Base-by-base conservation (phyloP, 345 rosid species). In the Syzygium aromaticum region DNA sequence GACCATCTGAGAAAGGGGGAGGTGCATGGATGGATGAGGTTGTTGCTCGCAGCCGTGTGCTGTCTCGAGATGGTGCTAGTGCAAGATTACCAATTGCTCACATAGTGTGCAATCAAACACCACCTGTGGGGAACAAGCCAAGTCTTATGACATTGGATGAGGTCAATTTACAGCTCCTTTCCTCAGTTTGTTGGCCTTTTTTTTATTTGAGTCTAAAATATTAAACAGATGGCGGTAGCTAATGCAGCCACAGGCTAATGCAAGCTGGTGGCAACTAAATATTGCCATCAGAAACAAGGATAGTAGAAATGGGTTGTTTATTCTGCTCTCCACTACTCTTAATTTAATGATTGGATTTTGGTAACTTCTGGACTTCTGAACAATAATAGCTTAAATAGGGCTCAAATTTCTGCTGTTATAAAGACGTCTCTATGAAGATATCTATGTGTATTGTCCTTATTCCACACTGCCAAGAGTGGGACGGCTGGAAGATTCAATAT, bases 11-110 rank as follows among this genome's bases (percentile, higher is more conserved):
- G 87, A 97, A 97, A 90, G 90, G 87, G 83, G 98, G 91, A 30
- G 99, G 97, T 77, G 99, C 99, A 80, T 97, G 99, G 98, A 95
- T 95, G 98, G 93, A 90, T 88, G 98, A 94, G 89, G 98, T 96
- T 67, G 89, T 96, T 90, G 88, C 92, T 54, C 93, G 96, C 84
- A 97, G 99, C 90, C 94, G 92, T 54, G 94, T 95, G 73, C 19
- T 95, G 90, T 92, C 97, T 84, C 90, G 85, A 53, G 92, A 91
- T 87, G 95, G 94, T 77, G 87, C 89, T 56, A n/a, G 88, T 7
- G 86, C 92, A 4, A 93, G 96, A 92, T 92, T 95, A 67, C 97
- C 96, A 87, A 90, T 97, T 88, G 95, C 98, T 25, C 94, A 94
- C 90, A 94, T 97, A 97, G 98, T 96, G 57, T 97, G 99, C 92